These are phyloP conservation scores for Acanthamoeba castellanii DNA, from an alignment of 208 protist genomes.

Conservation along the genomic window DNA sequence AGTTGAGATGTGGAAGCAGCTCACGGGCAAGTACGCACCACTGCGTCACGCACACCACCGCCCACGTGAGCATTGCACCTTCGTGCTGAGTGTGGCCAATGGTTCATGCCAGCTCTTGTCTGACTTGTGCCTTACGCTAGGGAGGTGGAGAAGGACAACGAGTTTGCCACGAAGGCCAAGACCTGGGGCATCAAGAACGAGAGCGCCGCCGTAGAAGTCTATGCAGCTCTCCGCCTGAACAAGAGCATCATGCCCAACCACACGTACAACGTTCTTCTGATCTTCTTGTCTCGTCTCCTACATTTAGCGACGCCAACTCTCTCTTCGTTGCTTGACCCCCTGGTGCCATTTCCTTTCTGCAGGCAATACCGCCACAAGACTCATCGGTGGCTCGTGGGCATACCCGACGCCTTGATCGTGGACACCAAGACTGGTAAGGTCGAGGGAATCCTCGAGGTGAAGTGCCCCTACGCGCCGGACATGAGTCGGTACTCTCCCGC, in stretches of 20 bases:
- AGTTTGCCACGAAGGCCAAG: slow-evolving; percentile 60
- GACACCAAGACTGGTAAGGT: slow-evolving; percentile 51
- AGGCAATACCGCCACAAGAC: slow-evolving; percentile 22
- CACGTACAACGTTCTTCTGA: background rate
- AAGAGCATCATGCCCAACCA: slow-evolving; percentile 18
- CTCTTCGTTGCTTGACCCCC: background rate
- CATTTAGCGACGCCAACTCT: background rate
- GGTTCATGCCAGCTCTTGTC: too few relatives aligned
- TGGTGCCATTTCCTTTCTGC: background rate
- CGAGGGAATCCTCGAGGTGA: slow-evolving; percentile 62
- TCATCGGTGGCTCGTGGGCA: slow-evolving; percentile 51
- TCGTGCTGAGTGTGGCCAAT: too few relatives aligned
- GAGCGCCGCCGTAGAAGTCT: slow-evolving; percentile 16
- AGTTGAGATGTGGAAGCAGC: slow-evolving; percentile 35
- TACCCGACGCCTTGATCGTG: slow-evolving; percentile 51
- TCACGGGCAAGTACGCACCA: background rate
- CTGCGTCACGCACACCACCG: background rate
- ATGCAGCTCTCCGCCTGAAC: background rate
- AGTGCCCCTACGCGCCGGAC: slow-evolving; percentile 27
- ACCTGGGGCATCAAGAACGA: slow-evolving; percentile 58
- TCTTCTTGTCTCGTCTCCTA: background rate
- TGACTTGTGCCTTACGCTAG: background rate
- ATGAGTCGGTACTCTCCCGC: background rate
- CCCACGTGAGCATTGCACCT: too few relatives aligned
- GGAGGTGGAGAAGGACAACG: slow-evolving; percentile 7